Evolutionary conservation across 768 basidiomycete genomes (phyloP).

Genomic region (Baorangia bicolor): DNA sequence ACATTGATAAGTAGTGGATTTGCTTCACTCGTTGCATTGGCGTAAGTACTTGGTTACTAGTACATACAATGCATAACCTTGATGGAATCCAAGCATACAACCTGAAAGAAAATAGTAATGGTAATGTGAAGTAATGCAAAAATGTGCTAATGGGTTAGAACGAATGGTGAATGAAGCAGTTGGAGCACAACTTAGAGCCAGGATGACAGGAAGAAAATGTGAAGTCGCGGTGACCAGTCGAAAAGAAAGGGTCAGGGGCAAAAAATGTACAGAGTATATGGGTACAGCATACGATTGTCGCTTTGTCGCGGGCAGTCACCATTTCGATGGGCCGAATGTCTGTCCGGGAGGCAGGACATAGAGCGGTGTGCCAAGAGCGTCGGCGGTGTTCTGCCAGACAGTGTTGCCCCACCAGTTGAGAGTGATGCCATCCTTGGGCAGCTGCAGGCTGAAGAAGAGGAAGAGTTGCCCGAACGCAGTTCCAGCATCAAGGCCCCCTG

Average conservation of each 20-base stretch:
- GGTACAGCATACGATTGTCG: conserved; percentile 14
- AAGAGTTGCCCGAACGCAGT: conserved; percentile 55
- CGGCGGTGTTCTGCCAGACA: conserved; percentile 71
- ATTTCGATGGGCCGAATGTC: conserved; percentile 61
- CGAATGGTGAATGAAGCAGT: conserved; percentile 24
- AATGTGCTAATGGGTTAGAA: conserved; percentile 5
- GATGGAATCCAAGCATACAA: conserved; percentile 6
- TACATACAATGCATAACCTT: conserved; percentile 26
- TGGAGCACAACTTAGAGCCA: conserved; percentile 28
- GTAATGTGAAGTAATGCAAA: conserved; percentile 28
- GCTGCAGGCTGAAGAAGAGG: conserved; percentile 59
- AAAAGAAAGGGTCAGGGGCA: background rate
- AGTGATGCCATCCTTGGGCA: conserved; percentile 55
- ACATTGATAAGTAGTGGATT: no score
- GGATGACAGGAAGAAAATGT: conserved; percentile 4
- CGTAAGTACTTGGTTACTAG: conserved; percentile 18
- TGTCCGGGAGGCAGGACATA: conserved; percentile 44
- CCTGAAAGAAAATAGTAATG: conserved; percentile 29
- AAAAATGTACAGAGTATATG: conserved; percentile 5
- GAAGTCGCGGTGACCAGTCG: conserved; percentile 17
- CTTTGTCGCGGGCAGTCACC: conserved; percentile 40
- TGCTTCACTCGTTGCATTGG: no score
- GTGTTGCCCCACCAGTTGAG: conserved; percentile 83
- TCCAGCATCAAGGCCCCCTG: conserved; percentile 68
- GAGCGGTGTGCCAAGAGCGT: conserved; percentile 61